Base-by-base conservation (phyloP, 1,284 basidiomycete genomes). In the Agroathelia rolfsii region DNA sequence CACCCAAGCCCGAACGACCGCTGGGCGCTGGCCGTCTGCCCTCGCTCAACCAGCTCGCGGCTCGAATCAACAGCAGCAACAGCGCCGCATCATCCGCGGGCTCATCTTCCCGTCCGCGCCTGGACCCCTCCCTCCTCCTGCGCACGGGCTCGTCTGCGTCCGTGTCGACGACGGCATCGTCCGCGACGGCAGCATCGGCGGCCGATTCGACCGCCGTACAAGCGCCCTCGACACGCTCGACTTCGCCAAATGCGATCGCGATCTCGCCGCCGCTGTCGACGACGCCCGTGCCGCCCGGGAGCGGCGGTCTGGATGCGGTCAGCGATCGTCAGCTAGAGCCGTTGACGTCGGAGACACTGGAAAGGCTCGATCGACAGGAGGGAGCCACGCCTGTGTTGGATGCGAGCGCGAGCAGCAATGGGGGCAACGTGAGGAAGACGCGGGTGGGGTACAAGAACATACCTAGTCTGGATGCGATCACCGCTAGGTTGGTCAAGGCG, bases 361-460 rank as follows among this genome's bases (percentile, higher is more conserved):
- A 72, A 41, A 60, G 72, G 51, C 59, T 77, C 23, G 62, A 78
- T 47, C 58, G n/a, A n/a, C n/a, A n/a, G n/a, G n/a, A 71, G 42
- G 66, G 73, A 52, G 62, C 58, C 3, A 7, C 41, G 15, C 30
- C 4, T 25, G 41, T 13, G 32, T 39, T n/a, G 40, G 28, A 44
- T 9, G 36, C 32, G 11, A 29, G 28, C 14, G 46, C 38, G 20
- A 22, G 30, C 22, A 8, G 14, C 46, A 40, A 47, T 43, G 8
- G 35, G 45, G 18, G 37, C 39, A n/a, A 30, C 47, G 32, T 66
- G 52, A 64, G 62, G 38, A 69, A 66, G 48, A 55, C 66, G 41
- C 71, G 72, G 38, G 61, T 72, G 21, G 84, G 84, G 15, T 88
- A 86, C 59, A 87, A 83, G 72, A 85, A 85, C 47, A 82, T 88